Evolutionary conservation across 257 asterid genomes (phyloP), one percentile per base, ranked within the genome.

Genomic region (Echites panduratus): DNA sequence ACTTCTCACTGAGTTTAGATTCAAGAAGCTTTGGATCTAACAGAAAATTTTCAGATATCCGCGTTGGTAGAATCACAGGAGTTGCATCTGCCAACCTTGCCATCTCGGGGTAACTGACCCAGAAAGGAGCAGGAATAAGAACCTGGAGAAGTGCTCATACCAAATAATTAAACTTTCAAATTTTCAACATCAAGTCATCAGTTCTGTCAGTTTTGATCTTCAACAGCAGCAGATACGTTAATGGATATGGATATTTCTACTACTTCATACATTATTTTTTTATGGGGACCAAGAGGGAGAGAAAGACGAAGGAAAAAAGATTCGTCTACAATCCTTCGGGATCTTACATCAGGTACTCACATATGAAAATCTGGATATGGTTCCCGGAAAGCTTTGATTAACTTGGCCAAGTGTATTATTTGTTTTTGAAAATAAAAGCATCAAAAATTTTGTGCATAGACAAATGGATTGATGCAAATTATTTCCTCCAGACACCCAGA

Each of bases 81-180:
- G 76, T 82, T 50, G 99, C 98, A 80, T 95, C 99, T 2, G 99
- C 98, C 84, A 95, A 74, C 81, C 96, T 87, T 58, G 98, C 98
- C 89, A 95, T 92, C 84, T 95, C 97, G 40, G 98, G 98, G 85
- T 92, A 95, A 85, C 99, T 95, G 78, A 95, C 99, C 98, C 98
- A 95, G 77, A 75, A 95, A n/a, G 99, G 98, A 61, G 96, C 96
- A 22, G 97, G 99, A 73, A 95, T 89, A n/a, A 95, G 57, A 71
- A 95, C 99, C 99, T 94, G 90, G 66, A 69, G 13, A 77, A 43
- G 75, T 56, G 73, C 70, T 47, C 58, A 56, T 35, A 26, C 27
- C n/a, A 49, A 35, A 19, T 58, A 70, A 73, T 63, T 44, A 20
- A 71, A 61, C 41, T 49, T 61, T 20, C 66, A 62, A 63, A 8